Conservation (phyloP, 192 early-diverging fungal species). For the Helicostylum pulchrum region DNA sequence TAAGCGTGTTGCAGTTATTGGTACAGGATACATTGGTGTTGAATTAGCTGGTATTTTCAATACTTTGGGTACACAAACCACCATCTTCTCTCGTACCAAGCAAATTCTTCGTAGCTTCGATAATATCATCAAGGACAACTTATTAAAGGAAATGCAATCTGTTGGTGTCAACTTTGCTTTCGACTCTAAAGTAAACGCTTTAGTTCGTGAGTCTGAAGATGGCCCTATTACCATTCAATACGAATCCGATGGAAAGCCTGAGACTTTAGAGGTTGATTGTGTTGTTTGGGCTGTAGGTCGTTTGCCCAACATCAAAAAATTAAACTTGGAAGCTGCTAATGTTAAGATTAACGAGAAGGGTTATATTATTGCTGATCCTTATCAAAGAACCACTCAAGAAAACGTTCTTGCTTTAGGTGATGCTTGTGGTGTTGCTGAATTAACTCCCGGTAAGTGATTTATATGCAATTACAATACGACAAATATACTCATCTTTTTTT, state of each 20-base stretch:
- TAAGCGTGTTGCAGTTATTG: constrained; percentile 85
- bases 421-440: constrained; percentile 84
- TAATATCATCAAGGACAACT: constrained; percentile 70
- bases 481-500: background rate
- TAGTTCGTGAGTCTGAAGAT: constrained; percentile 52
- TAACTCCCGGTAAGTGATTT: constrained; percentile 74
- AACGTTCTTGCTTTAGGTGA: constrained; percentile 92
- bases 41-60: constrained; percentile 94
- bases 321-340: constrained; percentile 66
- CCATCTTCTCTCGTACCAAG: constrained; percentile 79
- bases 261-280: constrained; percentile 68
- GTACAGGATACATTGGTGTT: constrained; percentile 95
- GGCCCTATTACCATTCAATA: constrained; percentile 57
- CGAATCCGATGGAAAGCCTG: constrained; percentile 36
- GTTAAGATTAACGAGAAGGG: constrained; percentile 66
- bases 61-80: constrained; percentile 80
- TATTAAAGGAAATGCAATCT: constrained; percentile 73
- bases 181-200: constrained; percentile 53
- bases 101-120: constrained; percentile 89
- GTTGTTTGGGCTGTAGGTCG: constrained; percentile 93
- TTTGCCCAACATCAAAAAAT: constrained; percentile 63
- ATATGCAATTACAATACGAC: too few relatives aligned
- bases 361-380: constrained; percentile 81
- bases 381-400: constrained; percentile 70
- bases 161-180: constrained; percentile 81